These are phyloP conservation scores for Candida golubevii DNA, from an alignment of 805 yeast genomes.

Conservation along the genomic window DNA sequence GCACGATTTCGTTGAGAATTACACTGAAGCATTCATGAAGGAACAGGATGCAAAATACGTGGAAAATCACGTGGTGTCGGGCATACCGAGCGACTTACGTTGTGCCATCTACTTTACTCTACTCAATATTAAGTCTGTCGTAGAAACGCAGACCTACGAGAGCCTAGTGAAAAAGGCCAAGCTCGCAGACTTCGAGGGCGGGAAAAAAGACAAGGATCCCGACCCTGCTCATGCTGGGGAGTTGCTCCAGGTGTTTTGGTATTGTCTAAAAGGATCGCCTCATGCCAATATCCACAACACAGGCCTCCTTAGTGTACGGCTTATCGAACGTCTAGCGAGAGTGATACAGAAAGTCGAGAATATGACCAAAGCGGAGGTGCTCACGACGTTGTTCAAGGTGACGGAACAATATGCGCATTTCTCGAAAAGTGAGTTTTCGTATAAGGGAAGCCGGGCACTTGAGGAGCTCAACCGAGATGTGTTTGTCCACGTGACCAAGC, in stretches of 20 bases:
- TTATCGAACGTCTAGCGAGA: constrained; percentile 1
- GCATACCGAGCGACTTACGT: constrained; percentile 30
- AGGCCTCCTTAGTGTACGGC: not conserved
- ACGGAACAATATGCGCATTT: constrained; percentile 9
- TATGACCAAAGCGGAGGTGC: constrained; percentile 23
- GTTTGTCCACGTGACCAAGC: constrained; percentile 32
- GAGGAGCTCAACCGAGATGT: constrained; percentile 28
- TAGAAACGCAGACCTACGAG: constrained; percentile 26
- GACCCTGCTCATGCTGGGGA: constrained; percentile 13
- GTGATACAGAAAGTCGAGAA: constrained; percentile 18
- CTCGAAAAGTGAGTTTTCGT: constrained; percentile 26
- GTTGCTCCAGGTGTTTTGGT: constrained; percentile 28
- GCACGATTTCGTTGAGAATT: constrained; percentile 17
- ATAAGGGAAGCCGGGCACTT: constrained; percentile 32
- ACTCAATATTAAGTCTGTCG: constrained; percentile 26
- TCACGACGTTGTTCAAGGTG: constrained; percentile 33
- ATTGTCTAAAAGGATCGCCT: constrained; percentile 19
- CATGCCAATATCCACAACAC: not conserved
- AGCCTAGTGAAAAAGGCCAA: constrained; percentile 27
- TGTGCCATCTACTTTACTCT: constrained; percentile 30
- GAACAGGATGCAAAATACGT: constrained; percentile 7
- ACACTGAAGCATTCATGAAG: constrained; percentile 12
- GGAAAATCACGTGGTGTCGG: constrained; percentile 20
- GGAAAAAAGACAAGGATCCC: not conserved
- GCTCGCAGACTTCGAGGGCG: constrained; percentile 4